Evolutionary conservation across 768 basidiomycete species (phyloP).

Genomic region (Lactarius vividus): DNA sequence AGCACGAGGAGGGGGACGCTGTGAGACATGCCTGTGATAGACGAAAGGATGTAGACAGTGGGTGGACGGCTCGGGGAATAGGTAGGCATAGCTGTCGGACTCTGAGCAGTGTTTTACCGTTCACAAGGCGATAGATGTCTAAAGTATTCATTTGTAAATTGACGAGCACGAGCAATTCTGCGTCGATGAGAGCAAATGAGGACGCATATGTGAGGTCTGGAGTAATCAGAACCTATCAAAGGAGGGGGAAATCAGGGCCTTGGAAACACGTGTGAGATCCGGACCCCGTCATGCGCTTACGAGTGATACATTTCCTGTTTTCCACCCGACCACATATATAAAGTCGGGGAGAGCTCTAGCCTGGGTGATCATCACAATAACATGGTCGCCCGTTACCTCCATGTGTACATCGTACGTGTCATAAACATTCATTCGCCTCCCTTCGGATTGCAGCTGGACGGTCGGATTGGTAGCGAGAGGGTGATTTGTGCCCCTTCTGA

Average conservation of each 20-base stretch:
- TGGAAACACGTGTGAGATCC: background rate
- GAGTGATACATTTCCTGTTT: conserved; percentile 15
- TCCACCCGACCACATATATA: conserved; percentile 17
- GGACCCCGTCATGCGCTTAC: background rate
- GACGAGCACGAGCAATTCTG: conserved; percentile 9
- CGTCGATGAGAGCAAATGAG: conserved; percentile 22
- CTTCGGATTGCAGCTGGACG: conserved; percentile 14
- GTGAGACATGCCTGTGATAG: conserved; percentile 6
- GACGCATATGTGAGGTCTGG: conserved; percentile 24
- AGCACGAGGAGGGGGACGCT: background rate
- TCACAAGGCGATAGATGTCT: conserved; percentile 17
- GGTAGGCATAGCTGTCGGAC: conserved; percentile 14
- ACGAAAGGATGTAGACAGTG: background rate
- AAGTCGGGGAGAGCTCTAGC: conserved; percentile 15
- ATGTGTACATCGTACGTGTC: conserved; percentile 20
- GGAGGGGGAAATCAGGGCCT: background rate
- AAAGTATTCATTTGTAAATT: conserved; percentile 13
- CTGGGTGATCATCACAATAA: conserved; percentile 22
- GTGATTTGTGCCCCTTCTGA: conserved; percentile 12
- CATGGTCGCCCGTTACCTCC: conserved; percentile 14
- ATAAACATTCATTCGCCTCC: background rate
- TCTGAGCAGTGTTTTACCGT: conserved; percentile 1
- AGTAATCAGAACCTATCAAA: conserved; percentile 16
- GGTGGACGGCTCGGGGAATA: background rate
- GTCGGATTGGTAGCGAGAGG: conserved; percentile 15